Evolutionary conservation across 768 basidiomycete species (phyloP), one percentile per base, ranked within the genome.

Genomic region (Amanita polypyramis): DNA sequence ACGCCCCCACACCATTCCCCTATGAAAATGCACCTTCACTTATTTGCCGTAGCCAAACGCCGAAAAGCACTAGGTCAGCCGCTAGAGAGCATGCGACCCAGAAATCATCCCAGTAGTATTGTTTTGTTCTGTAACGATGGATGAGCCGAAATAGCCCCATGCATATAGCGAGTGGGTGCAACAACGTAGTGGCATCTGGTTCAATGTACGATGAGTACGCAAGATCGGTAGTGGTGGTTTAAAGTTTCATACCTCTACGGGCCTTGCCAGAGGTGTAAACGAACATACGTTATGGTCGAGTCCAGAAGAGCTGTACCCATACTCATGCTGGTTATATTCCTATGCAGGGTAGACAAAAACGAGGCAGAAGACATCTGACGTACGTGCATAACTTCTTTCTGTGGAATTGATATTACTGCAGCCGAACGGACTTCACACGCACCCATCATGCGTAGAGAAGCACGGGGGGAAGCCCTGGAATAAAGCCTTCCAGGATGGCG

Each of bases 271-370:
- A 21, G 7, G 7, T 27, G 7, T 27, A 27, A 27, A 27, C 7
- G 25, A 7, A 4, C 25, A 27, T 27, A 27, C 25, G 25, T 3
- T 4, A 27, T 27, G 25, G 25, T 27, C 7, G 25, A 4, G 25
- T 27, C 7, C 3, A 27, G n/a, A n/a, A 7, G 25, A 27, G 25
- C 25, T 27, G 25, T 27, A 3, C 4, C 25, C 7, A 4, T 27
- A 7, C 25, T 27, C 25, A 7, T 27, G 25, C 25, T 27, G 7
- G 25, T 49, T 76, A 76, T 45, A 76, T 64, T 6, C 56, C 51
- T 60, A 47, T 76, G 73, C 20, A 3, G 29, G 43, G 15, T 17
- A 15, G 11, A 25, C 10, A 29, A 35, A 35, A 35, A 35, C 34
- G 34, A 35, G 34, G 34, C 34, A 35, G 15, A 35, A 14, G 34